Evolutionary conservation across 164 flowering plant species (phyloP).

Genomic region (Piper longum): DNA sequence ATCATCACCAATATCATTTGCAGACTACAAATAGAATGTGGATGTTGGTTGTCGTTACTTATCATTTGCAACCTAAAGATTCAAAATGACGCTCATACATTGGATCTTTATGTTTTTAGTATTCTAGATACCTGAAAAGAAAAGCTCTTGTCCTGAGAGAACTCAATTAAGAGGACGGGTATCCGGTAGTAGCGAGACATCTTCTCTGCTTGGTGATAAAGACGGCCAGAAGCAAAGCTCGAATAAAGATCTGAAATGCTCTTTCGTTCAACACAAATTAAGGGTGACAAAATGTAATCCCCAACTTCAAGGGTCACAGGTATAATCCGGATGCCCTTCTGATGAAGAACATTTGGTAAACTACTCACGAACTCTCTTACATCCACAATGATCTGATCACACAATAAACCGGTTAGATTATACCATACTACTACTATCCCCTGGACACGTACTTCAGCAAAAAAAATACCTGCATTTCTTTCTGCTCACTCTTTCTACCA

Average conservation of each 20-base stretch:
- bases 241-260: conserved; percentile 87
- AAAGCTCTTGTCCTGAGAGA: conserved; percentile 94
- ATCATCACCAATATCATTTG: conserved; percentile 93
- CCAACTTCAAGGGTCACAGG: conserved; percentile 95
- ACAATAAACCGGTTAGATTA: neutral
- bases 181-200: conserved; percentile 84
- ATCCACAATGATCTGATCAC: conserved; percentile 75
- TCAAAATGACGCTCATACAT: neutral
- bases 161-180: conserved; percentile 95
- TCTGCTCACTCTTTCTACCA: conserved; percentile 75
- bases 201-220: conserved; percentile 80
- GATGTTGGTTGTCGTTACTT: neutral
- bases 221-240: conserved; percentile 93
- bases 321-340: conserved; percentile 84
- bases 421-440: no score
- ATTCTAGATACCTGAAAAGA: conserved; percentile 71
- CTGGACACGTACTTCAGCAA: no score
- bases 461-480: conserved; percentile 62
- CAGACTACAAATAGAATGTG: conserved; percentile 44
- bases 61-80: neutral
- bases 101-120: neutral
- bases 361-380: conserved; percentile 99
- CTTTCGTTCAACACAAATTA: conserved; percentile 91
- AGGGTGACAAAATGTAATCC: conserved; percentile 90
- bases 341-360: conserved; percentile 97